These are phyloP conservation scores for Talaromyces nanjingensis DNA, from an alignment of 495 filamentous ascomycete species.

Conservation along the genomic window DNA sequence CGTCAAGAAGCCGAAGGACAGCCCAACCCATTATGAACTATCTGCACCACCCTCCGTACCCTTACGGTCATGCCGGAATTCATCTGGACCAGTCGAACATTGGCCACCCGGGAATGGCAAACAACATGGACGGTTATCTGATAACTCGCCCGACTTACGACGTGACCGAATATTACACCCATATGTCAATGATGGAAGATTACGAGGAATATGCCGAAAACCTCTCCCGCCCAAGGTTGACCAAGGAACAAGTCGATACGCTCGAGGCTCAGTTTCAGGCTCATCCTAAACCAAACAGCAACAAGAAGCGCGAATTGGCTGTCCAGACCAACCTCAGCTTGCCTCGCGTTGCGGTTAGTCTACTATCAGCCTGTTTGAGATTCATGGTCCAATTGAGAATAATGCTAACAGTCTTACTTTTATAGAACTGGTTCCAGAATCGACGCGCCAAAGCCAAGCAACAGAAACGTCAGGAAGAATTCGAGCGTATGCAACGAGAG, in stretches of 20 bases:
- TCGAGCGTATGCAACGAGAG: conserved; percentile 45
- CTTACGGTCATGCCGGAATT: conserved; percentile 33
- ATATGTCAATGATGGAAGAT: conserved; percentile 37
- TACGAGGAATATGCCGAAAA: conserved; percentile 46
- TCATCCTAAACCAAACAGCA: conserved; percentile 71
- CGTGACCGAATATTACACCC: conserved; percentile 41
- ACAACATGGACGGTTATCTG: conserved; percentile 37
- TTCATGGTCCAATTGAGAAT: neutral
- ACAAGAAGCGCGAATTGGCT: conserved; percentile 66
- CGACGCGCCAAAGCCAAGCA: conserved; percentile 78
- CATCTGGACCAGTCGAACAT: conserved; percentile 34
- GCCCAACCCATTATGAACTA: conserved; percentile 30
- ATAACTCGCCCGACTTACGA: conserved; percentile 38
- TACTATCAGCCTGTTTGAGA: neutral
- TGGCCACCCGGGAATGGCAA: conserved; percentile 36
- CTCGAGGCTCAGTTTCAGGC: conserved; percentile 68
- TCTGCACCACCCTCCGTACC: conserved; percentile 35
- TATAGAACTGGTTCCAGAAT: conserved; percentile 89
- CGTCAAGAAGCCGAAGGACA: neutral
- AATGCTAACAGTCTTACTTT: neutral
- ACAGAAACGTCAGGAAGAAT: conserved; percentile 64
- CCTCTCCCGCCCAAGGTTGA: conserved; percentile 56
- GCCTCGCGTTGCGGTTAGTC: conserved; percentile 68
- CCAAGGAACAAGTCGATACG: conserved; percentile 75
- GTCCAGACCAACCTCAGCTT: conserved; percentile 65